Percentiles rank a stretch among this genome's conserved stretches.
phyloP scores from a whole-genome alignment of 2,329 filamentous ascomycete species.

The Fusarium sp. region DNA sequence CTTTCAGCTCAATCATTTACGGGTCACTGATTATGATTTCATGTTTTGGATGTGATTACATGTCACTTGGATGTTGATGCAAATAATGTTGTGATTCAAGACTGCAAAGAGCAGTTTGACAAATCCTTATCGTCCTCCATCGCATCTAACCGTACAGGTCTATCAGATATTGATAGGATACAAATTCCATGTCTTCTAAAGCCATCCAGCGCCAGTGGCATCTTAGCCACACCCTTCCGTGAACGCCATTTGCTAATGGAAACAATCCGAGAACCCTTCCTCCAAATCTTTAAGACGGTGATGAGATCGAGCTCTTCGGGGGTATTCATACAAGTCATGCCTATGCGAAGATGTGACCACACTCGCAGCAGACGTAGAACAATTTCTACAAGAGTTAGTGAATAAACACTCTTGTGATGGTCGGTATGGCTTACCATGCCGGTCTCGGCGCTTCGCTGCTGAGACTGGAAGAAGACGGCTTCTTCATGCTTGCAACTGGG shows the following conservation, averaged over 20 bases:
- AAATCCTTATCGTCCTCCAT: slow-evolving; percentile 2
- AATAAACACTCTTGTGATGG: neutral
- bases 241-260: slow-evolving; percentile 40
- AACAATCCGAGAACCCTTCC: slow-evolving; percentile 27
- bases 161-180: slow-evolving; percentile 28
- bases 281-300: slow-evolving; percentile 28
- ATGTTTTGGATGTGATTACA: neutral
- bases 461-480: slow-evolving; percentile 98
- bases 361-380: slow-evolving; percentile 94
- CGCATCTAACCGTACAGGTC: neutral
- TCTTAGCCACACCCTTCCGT: slow-evolving; percentile 24
- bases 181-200: slow-evolving; percentile 26
- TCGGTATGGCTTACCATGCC: slow-evolving; percentile 82
- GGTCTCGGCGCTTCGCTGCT: slow-evolving; percentile 95
- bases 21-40: neutral
- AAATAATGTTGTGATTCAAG: neutral
- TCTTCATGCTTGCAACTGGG: slow-evolving; percentile 87
- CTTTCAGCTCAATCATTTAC: slow-evolving; percentile 36
- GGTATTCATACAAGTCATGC: slow-evolving; percentile 43
- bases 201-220: slow-evolving; percentile 21
- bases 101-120: slow-evolving; percentile 14
- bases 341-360: slow-evolving; percentile 85
- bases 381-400: slow-evolving; percentile 72
- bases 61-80: slow-evolving; percentile 5
- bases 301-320: slow-evolving; percentile 20